Percentiles rank a stretch among this genome's conserved stretches.
phyloP scores from a whole-genome alignment of 176 grass and related monocot genomes.

The Aegilops longissima region DNA sequence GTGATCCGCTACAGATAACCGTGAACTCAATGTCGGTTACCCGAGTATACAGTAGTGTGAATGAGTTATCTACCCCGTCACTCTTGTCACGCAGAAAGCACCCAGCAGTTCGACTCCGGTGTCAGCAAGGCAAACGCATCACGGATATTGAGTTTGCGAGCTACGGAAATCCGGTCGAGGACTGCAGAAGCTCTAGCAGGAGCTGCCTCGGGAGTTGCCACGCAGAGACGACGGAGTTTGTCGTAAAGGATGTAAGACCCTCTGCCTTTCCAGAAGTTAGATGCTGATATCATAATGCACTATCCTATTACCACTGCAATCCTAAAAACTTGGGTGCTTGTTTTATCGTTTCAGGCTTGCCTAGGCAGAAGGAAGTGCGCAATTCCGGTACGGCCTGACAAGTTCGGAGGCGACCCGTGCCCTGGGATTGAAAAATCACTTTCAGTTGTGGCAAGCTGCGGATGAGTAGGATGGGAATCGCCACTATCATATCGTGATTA shows the following conservation, averaged over 20 bases:
- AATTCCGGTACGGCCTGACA: conserved; percentile 29
- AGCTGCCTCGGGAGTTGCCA: conserved; percentile 40
- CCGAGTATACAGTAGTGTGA: conserved; percentile 9
- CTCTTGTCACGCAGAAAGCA: conserved; percentile 31
- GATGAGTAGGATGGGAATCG: conserved; percentile 4
- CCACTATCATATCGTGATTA: background rate
- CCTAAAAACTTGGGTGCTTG: background rate
- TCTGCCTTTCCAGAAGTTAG: background rate
- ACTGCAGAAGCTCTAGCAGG: conserved; percentile 24
- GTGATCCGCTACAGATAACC: conserved; percentile 58
- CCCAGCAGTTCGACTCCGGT: conserved; percentile 32
- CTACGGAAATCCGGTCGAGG: conserved; percentile 38
- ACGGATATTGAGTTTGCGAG: conserved; percentile 47
- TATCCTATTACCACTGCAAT: background rate
- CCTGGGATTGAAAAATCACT: conserved; percentile 35
- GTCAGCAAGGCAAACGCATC: conserved; percentile 39
- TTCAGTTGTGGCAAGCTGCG: conserved; percentile 45
- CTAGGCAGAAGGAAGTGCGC: conserved; percentile 44
- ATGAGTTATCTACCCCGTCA: conserved; percentile 21
- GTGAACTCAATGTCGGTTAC: conserved; percentile 59
- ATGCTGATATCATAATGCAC: background rate
- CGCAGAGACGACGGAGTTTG: conserved; percentile 18
- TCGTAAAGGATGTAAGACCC: conserved; percentile 43
- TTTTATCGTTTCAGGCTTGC: conserved; percentile 37
- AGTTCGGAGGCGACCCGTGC: conserved; percentile 50